Evolutionary conservation across 1,284 basidiomycete species (phyloP).

Genomic region (Waitea zeae): DNA sequence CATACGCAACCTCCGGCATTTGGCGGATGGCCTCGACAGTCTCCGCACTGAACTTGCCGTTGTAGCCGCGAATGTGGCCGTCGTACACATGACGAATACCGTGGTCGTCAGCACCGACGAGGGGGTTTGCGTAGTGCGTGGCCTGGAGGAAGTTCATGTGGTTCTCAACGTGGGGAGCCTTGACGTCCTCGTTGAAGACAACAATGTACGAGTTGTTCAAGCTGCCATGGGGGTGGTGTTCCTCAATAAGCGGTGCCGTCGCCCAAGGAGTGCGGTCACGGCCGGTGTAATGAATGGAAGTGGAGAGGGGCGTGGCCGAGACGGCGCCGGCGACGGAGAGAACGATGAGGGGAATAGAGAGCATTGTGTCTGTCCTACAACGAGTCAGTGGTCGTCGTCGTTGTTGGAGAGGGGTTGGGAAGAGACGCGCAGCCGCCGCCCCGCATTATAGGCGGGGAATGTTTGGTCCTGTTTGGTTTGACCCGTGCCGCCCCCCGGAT

Average conservation of each 20-base stretch:
- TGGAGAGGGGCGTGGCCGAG: conserved; percentile 57
- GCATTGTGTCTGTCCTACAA: no score
- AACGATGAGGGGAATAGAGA: no score
- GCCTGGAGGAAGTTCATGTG: conserved; percentile 57
- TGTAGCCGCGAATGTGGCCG: conserved; percentile 62
- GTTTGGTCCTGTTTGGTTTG: no score
- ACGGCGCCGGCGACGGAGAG: no score
- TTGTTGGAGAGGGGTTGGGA: no score
- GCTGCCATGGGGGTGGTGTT: conserved; percentile 46
- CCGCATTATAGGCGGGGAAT: no score
- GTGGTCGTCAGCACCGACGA: conserved; percentile 19
- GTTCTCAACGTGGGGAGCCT: conserved; percentile 38
- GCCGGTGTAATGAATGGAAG: conserved; percentile 24
- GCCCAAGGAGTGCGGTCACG: conserved; percentile 24
- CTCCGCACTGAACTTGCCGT: conserved; percentile 66
- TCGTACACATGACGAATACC: conserved; percentile 63
- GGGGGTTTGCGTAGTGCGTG: conserved; percentile 31
- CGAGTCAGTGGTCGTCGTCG: no score
- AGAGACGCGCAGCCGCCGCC: no score
- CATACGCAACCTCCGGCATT: conserved; percentile 83
- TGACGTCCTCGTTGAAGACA: conserved; percentile 61
- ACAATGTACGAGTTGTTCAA: conserved; percentile 86
- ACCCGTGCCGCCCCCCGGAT: no score
- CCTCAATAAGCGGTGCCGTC: conserved; percentile 36
- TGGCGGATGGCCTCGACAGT: conserved; percentile 70